Evolutionary conservation across 2,329 filamentous ascomycete genomes (phyloP), one percentile per base, ranked within the genome.

Genomic region (Diaporthe vaccinii): DNA sequence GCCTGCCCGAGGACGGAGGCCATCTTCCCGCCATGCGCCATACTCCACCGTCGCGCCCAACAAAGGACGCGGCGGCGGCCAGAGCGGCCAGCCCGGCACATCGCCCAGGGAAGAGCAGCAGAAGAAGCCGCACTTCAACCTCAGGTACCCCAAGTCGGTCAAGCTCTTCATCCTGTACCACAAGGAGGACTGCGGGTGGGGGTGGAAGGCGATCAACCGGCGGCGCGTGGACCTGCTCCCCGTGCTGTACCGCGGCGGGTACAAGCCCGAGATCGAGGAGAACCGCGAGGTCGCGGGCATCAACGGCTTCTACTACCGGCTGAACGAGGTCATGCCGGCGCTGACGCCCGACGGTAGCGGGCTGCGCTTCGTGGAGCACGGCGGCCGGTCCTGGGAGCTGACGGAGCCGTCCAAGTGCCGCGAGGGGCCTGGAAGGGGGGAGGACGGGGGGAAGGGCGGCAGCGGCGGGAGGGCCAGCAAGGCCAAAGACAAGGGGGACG

Each of bases 271-370:
- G 36, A 70, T 77, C 39, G 76, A 77, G 72, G 61, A 74, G 55
- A 75, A 71, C 31, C 74, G 76, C 46, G 49, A 74, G 68, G 67
- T 76, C 17, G 62, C 65, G 8, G 76, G 76, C 28, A 70, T 77
- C 41, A 75, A 74, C 34, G 76, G 76, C 46, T 71, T 69, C 74
- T 73, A 69, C 58, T 75, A 78, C 57, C 76, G 76, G 25, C 71
- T 78, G 67, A 74, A 76, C 65, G 58, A 78, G 75, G 44, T 75
- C 58, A 76, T 73, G 80, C 78, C 20, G 71, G 70, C 31, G 75
- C 72, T 70, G 69, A 75, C 74, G 25, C 62, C 73, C 34, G 73
- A 75, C 65, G 68, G 79, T 71, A 74, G 74, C 57, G 75, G 69
- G 15, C 58, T 76, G 62, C 55, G 53, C 39, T 73, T 76, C 20